These are phyloP conservation scores for Conidiobolus incongruus DNA, from an alignment of 371 early-diverging fungal species.

Conservation along the genomic window DNA sequence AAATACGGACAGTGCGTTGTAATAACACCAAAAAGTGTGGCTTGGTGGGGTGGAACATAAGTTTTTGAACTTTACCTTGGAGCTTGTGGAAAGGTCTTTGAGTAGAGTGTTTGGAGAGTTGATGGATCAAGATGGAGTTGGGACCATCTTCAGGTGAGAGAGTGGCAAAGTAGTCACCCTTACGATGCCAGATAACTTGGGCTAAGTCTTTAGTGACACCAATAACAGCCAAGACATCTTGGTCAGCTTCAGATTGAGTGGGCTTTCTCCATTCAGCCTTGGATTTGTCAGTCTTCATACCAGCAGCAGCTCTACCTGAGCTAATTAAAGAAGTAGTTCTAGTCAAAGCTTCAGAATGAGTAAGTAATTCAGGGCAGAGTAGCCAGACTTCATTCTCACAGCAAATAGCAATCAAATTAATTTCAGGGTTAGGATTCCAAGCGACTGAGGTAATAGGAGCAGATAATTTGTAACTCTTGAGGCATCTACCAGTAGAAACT, in stretches of 20 bases:
- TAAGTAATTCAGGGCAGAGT: background rate
- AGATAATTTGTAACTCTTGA: slow-evolving; percentile 44
- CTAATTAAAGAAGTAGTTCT: too few species aligned
- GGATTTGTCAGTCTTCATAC: too few species aligned
- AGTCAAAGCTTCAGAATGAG: background rate
- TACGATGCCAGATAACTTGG: slow-evolving; percentile 80
- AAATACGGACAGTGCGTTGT: slow-evolving; percentile 80
- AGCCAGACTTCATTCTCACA: background rate
- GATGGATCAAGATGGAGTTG: slow-evolving; percentile 68
- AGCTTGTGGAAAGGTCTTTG: slow-evolving; percentile 78
- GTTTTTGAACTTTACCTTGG: slow-evolving; percentile 69
- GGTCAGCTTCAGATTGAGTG: slow-evolving; percentile 18
- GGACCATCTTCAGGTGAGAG: slow-evolving; percentile 33
- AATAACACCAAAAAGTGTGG: slow-evolving; percentile 83
- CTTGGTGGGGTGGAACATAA: slow-evolving; percentile 80
- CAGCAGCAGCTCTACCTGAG: too few species aligned
- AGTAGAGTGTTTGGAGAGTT: slow-evolving; percentile 60
- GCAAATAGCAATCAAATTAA: slow-evolving; percentile 49
- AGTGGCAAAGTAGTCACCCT: slow-evolving; percentile 87
- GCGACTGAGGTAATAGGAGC: slow-evolving; percentile 41
- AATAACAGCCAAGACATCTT: slow-evolving; percentile 9
- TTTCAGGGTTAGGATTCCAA: slow-evolving; percentile 73
- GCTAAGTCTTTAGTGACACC: slow-evolving; percentile 27
- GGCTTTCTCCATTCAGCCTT: slow-evolving; percentile 26
- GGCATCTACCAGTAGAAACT: slow-evolving; percentile 66